Base-by-base conservation (phyloP, 768 basidiomycete genomes). In the Chiua virens region DNA sequence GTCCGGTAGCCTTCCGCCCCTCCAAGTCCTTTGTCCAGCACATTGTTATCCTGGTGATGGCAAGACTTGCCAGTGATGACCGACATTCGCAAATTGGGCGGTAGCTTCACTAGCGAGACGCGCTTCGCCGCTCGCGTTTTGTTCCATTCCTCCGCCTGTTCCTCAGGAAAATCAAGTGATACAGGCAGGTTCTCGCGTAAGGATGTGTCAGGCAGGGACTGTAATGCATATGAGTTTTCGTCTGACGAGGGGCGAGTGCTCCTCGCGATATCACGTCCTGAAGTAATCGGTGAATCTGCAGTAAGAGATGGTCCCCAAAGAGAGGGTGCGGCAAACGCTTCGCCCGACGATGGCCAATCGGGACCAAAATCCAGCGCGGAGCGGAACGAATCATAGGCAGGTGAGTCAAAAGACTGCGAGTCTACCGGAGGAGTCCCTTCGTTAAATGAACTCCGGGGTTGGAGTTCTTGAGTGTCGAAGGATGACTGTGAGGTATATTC, bases 111-210 rank as follows among this genome's bases (percentile, higher is more conserved):
- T 38, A 93, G 73, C 10, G 90, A 93, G 9, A 93, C 92, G 9
- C 91, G 85, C 58, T 90, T 87, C 14, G 89, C 90, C 32, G 85
- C 87, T 42, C 86, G 83, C 2, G 92, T 94, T 66, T 84, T 84
- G 69, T 89, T 76, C 92, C 92, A 94, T 45, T 87, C 86, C 65
- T 92, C 91, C n/a, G 92, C 90, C 67, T 86, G 77, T 65, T 92
- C 89, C 40, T 79, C 77, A 23, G 66, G 65, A 20, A 63, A 71
- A 60, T 85, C 82, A 17, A 66, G 67, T 27, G 72, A 74, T 21
- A 74, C 75, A 55, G 71, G 73, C 58, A 74, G 75, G 45, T 70
- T 75, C 57, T 82, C 79, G 50, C 78, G 80, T 13, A 64, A 51
- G n/a, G 57, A 53, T 38, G 52, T 32, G 20, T 65, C 59, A 36